Conservation (phyloP, 176 grass and related monocot genomes). For the Cocos nucifera region DNA sequence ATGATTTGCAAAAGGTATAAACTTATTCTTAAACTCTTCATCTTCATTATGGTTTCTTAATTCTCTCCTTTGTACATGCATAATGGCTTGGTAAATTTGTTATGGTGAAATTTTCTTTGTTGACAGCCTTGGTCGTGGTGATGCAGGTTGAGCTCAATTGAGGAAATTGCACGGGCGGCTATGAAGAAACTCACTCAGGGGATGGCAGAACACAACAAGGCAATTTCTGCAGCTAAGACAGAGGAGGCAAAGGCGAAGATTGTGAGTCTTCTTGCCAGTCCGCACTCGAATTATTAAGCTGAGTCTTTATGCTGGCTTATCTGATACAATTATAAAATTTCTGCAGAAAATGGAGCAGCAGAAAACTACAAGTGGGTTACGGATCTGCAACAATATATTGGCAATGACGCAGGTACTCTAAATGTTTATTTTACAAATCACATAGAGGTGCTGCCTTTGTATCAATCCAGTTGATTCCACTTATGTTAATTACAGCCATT, state of each 20-base stretch:
- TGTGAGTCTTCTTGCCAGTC: conserved; percentile 34
- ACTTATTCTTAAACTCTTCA: too few relatives aligned
- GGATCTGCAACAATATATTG: conserved; percentile 93
- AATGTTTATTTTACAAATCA: background rate
- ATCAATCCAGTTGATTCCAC: background rate
- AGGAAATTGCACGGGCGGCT: conserved; percentile 63
- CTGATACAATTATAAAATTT: background rate
- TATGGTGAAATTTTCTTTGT: too few relatives aligned
- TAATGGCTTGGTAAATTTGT: too few relatives aligned
- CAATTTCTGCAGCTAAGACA: conserved; percentile 70
- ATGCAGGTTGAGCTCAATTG: conserved; percentile 66
- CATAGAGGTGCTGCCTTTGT: background rate
- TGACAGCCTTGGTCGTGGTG: background rate
- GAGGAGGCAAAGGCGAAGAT: conserved; percentile 73
- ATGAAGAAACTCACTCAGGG: conserved; percentile 83
- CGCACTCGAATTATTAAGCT: too few relatives aligned
- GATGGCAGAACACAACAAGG: conserved; percentile 77
- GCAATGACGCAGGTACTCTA: conserved; percentile 65
- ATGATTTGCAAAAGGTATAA: too few relatives aligned
- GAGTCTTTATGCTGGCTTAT: too few relatives aligned
- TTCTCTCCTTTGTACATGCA: too few relatives aligned
- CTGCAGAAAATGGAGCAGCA: conserved; percentile 80
- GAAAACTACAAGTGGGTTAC: conserved; percentile 53
- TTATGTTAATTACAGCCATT: conserved; percentile 50
- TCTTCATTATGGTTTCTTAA: too few relatives aligned